phyloP scores from a whole-genome alignment of 129 eudicot species.

The Tanacetum coccineum region DNA sequence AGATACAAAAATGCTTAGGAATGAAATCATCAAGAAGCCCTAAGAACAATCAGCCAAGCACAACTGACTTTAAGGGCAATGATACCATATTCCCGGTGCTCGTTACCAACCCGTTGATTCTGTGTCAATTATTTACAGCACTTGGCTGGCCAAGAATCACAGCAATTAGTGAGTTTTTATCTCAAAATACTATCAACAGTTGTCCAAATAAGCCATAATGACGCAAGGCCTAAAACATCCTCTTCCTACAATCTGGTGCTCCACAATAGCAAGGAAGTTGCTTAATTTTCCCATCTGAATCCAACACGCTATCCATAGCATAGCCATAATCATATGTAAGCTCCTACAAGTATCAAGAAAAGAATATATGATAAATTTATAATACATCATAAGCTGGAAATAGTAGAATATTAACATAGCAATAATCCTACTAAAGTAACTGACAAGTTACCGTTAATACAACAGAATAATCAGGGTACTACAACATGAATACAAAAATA shows the following conservation, averaged over 20 bases:
- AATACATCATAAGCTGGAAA: background rate
- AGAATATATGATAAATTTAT: background rate
- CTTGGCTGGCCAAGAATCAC: background rate
- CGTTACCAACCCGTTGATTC: slow-evolving; percentile 3
- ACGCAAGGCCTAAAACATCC: slow-evolving; percentile 40
- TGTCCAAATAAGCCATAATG: slow-evolving; percentile 10
- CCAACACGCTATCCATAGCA: slow-evolving; percentile 64
- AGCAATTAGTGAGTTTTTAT: background rate
- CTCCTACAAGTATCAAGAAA: slow-evolving; percentile 40
- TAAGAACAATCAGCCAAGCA: slow-evolving; percentile 7
- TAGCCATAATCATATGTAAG: slow-evolving; percentile 81
- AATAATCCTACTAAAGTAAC: background rate
- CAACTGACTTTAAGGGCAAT: background rate
- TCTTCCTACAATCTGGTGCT: slow-evolving; percentile 66
- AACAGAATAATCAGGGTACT: background rate
- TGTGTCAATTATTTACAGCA: background rate
- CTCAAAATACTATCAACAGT: slow-evolving; percentile 15
- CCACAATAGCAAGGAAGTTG: slow-evolving; percentile 75
- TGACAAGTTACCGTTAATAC: too few species aligned
- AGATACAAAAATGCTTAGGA: background rate
- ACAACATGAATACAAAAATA: too few species aligned
- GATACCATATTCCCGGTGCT: background rate
- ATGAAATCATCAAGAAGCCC: background rate
- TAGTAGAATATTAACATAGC: background rate
- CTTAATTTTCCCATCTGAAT: slow-evolving; percentile 62